Conservation (phyloP, 2,329 filamentous ascomycete genomes). For the Rhinocladiella similis region DNA sequence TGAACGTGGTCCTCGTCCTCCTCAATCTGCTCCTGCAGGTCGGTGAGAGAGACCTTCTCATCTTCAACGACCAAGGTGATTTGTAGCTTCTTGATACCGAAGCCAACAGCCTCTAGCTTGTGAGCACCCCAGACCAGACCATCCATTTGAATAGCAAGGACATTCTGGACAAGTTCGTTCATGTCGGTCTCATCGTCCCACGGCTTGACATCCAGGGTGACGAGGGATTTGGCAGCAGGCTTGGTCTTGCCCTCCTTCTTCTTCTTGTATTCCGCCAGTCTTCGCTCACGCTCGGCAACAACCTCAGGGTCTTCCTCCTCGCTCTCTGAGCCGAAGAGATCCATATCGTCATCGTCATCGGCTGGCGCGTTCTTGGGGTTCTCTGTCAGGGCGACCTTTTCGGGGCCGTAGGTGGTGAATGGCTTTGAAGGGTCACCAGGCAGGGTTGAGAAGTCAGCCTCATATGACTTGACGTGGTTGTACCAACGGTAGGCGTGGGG, state of each 20-base stretch:
- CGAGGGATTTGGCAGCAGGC: constrained; percentile 90
- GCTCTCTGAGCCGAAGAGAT: constrained; percentile 89
- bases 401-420: constrained; percentile 89
- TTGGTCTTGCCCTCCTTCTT: constrained; percentile 96
- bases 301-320: constrained; percentile 94
- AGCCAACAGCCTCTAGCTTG: constrained; percentile 86
- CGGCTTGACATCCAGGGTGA: constrained; percentile 95
- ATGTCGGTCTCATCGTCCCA: constrained; percentile 99
- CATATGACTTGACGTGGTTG: constrained; percentile 94
- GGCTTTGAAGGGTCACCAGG: constrained; percentile 87
- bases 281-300: constrained; percentile 78
- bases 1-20: constrained; percentile 94
- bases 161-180: constrained; percentile 73
- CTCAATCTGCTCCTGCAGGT: constrained; percentile 83
- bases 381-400: constrained; percentile 71
- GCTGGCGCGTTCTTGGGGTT: constrained; percentile 84
- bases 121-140: constrained; percentile 95
- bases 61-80: constrained; percentile 98
- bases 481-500: constrained; percentile 96
- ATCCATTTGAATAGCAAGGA: constrained; percentile 83
- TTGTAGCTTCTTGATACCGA: constrained; percentile 99
- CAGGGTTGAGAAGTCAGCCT: constrained; percentile 88
- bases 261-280: constrained; percentile 88
- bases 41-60: constrained; percentile 85
- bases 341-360: constrained; percentile 73